These are phyloP conservation scores for Lodderomyces theae DNA, from an alignment of 1,139 yeast genomes.

Conservation along the genomic window DNA sequence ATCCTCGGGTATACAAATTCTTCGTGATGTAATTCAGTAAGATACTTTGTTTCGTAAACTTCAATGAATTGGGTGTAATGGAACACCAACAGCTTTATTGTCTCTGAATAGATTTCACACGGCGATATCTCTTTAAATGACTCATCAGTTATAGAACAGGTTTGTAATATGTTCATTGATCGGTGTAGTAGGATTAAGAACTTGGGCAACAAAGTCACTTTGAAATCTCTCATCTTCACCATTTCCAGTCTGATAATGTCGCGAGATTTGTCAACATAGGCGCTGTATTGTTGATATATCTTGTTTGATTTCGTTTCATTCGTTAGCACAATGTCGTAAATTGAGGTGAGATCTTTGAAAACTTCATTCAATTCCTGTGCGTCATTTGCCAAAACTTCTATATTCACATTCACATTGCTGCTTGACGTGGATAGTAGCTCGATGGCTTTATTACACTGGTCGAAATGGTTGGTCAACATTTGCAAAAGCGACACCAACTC, in stretches of 20 bases:
- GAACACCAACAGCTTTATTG: constrained; percentile 30
- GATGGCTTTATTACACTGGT: constrained; percentile 57
- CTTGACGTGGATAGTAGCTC: constrained; percentile 14
- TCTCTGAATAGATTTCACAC: constrained; percentile 23
- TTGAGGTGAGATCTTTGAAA: constrained; percentile 28
- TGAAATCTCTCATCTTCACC: constrained; percentile 22
- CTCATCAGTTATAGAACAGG: constrained; percentile 17
- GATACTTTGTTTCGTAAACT: constrained; percentile 36
- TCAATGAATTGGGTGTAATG: constrained; percentile 38
- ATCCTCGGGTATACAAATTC: constrained; percentile 39
- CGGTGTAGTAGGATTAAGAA: constrained; percentile 22
- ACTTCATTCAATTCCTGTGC: constrained; percentile 34
- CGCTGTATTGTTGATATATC: constrained; percentile 18
- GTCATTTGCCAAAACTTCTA: constrained; percentile 35
- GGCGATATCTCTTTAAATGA: constrained; percentile 16
- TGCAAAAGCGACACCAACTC: constrained; percentile 70
- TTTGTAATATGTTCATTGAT: constrained; percentile 17
- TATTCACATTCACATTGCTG: constrained; percentile 16
- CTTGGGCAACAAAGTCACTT: constrained; percentile 25
- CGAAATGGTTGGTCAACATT: constrained; percentile 78
- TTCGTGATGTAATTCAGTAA: constrained; percentile 41
- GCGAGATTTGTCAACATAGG: constrained; percentile 19
- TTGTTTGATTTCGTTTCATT: constrained; percentile 36
- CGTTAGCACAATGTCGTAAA: constrained; percentile 36
- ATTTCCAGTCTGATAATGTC: constrained; percentile 18